Evolutionary conservation across 2,329 filamentous ascomycete species (phyloP).

Genomic region (Massarina eburnea): DNA sequence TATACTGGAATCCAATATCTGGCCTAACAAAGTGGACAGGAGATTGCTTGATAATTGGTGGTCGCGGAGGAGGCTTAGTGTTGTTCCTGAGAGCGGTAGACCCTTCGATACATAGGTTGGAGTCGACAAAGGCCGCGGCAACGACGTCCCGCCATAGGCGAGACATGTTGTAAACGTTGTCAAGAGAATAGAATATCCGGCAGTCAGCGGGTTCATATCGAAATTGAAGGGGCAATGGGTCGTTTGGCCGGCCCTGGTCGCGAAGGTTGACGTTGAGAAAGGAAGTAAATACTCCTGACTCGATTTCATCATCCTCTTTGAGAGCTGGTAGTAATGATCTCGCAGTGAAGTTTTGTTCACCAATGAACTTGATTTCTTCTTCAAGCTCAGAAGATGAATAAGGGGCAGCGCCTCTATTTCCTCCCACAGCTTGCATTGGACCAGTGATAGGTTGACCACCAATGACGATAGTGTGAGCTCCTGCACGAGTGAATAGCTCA

Average conservation of each 20-base stretch:
- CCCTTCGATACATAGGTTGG: slow-evolving; percentile 28
- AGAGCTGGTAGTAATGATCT: slow-evolving; percentile 1
- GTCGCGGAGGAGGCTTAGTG: no score
- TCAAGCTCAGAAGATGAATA: slow-evolving; percentile 32
- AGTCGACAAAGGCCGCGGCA: slow-evolving; percentile 31
- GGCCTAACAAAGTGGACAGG: no score
- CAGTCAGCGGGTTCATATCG: slow-evolving; percentile 38
- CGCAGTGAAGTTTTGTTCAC: slow-evolving; percentile 3
- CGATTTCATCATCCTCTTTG: neutral
- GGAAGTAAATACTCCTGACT: slow-evolving; percentile 22
- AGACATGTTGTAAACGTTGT: slow-evolving; percentile 36
- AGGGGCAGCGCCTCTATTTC: slow-evolving; percentile 56
- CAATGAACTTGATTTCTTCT: slow-evolving; percentile 23
- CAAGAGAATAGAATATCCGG: slow-evolving; percentile 35
- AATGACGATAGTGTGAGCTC: slow-evolving; percentile 55
- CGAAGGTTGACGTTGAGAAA: slow-evolving; percentile 35
- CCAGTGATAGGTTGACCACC: slow-evolving; percentile 57
- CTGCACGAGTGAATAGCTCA: slow-evolving; percentile 51
- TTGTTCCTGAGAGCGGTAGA: no score
- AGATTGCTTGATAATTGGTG: no score
- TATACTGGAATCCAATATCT: no score
- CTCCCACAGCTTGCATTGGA: slow-evolving; percentile 62
- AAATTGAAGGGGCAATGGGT: slow-evolving; percentile 34
- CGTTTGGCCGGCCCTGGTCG: slow-evolving; percentile 32
- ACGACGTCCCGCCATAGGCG: slow-evolving; percentile 36